phyloP scores from a whole-genome alignment of 805 yeast species.

The Metschnikowia matae region DNA sequence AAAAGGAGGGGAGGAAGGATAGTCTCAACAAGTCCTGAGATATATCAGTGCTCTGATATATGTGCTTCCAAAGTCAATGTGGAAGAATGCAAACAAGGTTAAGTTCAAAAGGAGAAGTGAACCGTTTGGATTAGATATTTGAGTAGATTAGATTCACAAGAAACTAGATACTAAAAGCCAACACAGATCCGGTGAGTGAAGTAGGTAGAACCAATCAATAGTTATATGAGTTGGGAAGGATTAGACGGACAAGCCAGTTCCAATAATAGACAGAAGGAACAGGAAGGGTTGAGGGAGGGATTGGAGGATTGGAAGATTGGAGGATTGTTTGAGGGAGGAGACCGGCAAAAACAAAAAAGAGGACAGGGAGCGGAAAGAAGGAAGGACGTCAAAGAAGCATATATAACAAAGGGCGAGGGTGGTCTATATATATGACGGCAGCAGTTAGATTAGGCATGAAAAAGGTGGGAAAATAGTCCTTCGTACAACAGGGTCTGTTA shows the following conservation, averaged over 20 bases:
- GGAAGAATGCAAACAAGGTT: neutral
- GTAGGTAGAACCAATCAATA: too few species aligned
- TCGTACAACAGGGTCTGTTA: slow-evolving; percentile 2
- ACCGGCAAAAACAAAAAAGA: neutral
- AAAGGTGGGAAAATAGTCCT: neutral
- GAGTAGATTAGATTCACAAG: too few species aligned
- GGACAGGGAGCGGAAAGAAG: neutral
- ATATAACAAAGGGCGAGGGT: neutral
- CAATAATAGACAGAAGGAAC: neutral
- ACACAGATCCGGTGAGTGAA: too few species aligned
- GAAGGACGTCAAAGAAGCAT: neutral
- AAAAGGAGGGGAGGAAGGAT: too few species aligned
- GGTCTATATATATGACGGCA: slow-evolving; percentile 3
- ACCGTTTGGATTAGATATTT: too few species aligned
- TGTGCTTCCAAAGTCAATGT: neutral
- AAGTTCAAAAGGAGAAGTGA: too few species aligned
- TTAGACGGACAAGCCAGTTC: neutral
- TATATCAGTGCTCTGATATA: too few species aligned
- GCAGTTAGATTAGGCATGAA: slow-evolving; percentile 3
- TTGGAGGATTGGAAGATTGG: too few species aligned
- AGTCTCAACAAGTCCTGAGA: too few species aligned
- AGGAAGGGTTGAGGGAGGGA: too few species aligned
- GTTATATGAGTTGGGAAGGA: neutral
- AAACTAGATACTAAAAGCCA: too few species aligned
- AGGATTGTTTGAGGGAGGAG: too few species aligned